Base-by-base conservation (phyloP, 2,329 filamentous ascomycete genomes). In the Berkeleyomyces basicola region DNA sequence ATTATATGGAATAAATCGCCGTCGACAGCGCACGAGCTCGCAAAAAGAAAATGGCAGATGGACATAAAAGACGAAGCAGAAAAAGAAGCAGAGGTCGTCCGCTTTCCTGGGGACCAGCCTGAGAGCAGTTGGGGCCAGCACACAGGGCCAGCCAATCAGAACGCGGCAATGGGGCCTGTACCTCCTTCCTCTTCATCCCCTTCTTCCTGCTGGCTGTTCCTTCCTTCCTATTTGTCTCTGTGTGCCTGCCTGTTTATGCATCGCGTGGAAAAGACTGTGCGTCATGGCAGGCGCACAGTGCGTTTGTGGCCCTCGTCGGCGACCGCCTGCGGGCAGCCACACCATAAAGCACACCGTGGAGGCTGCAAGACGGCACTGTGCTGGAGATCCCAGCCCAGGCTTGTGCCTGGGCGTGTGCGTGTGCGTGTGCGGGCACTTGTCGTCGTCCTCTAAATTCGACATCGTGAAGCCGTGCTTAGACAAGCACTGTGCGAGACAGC, bases 201-300 rank as follows among this genome's bases (percentile, higher is more conserved):
- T 3, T 59, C 58, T 14, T 44, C 31, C 40, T 46, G 7, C 43
- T 49, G 16, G 3, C 14, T 42, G n/a, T n/a, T 42, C 16, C 39
- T 58, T 58, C 55, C 55, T 58, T 58, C 55, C 40, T 58, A n/a
- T 39, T 51, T n/a, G 58, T 60, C 36, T 47, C 37, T 51, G 43
- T n/a, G n/a, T n/a, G 31, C n/a, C 44, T 23, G 33, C 33, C 23
- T 10, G 43, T 49, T 60, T 60, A 49, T 47, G 49, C 49, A 39
- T 55, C 49, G 23, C n/a, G 5, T n/a, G 44, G 44, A 47, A 47
- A 47, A 7, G 44, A 14, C 44, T 9, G 23, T 47, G 44, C 44
- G 44, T 47, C 10, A 16, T 14, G 23, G 44, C 44, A 47, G 14
- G 49, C 33, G 49, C 49, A 55, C 49, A 37, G 49, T 55, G 33